Base-by-base conservation (phyloP, 768 basidiomycete genomes). In the Exsudoporus frostii region DNA sequence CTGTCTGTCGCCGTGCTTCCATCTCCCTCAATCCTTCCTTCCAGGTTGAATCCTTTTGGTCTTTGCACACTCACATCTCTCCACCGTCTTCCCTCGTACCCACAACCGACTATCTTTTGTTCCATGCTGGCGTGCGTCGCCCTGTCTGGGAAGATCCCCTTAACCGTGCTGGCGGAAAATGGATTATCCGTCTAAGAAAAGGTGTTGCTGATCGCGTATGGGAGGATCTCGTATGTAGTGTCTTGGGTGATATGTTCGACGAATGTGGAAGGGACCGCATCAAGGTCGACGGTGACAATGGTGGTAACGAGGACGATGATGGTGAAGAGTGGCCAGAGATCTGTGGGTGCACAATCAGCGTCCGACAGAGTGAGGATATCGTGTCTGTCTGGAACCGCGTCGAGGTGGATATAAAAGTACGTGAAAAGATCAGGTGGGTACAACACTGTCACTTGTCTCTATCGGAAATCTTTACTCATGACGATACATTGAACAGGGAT, bases 131-230 rank as follows among this genome's bases (percentile, higher is more conserved):
- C 37, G 78, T 98, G 52, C 85, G 87, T 22, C 80, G 92, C 39
- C 95, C 96, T 1, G 88, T 96, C 3, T 98, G 96, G 96, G 96
- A 98, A 68, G 94, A 97, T 70, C 88, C 92, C 14, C 75, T 92
- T 51, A 97, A 97, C 68, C 69, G 84, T 45, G 68, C 83, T 15
- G 95, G 95, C 25, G 95, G 94, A 4, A 96, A 95, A 71, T 98
- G 94, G 90, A 96, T 96, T 46, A 80, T 98, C 53, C 88, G 96
- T 48, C 79, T 98, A 44, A 83, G 85, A 61, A 97, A 98, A 67
- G 92, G 92, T 40, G 79, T 95, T 33, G 84, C 90, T 5, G 93
- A 96, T 72, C 84, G 91, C 27, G 73, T 95, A 46, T 96, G 92
- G 92, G 92, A 96, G 72, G 87, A 90, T 61, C 79, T 92, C 41